Percentiles rank a stretch among this genome's conserved stretches.
These are phyloP conservation scores for Termitomyces sp. DNA, from an alignment of 768 basidiomycete genomes.

Conservation along the genomic window DNA sequence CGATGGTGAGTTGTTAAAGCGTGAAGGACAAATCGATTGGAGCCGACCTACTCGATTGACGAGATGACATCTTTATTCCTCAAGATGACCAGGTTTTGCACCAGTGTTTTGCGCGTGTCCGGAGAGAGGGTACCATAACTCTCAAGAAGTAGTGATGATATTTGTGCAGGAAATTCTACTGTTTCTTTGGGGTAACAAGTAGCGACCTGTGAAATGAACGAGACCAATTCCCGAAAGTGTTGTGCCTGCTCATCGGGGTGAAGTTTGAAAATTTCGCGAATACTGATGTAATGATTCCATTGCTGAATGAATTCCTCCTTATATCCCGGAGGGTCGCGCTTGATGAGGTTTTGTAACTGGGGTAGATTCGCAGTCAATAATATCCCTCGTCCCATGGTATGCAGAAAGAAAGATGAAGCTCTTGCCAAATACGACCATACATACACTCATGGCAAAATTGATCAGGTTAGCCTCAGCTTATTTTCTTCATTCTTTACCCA, in stretches of 20 bases:
- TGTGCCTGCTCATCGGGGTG: conserved; percentile 82
- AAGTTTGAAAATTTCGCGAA: conserved; percentile 77
- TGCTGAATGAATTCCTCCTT: conserved; percentile 95
- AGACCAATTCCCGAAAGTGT: conserved; percentile 81
- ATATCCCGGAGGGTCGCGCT: conserved; percentile 85
- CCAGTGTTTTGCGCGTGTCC: conserved; percentile 78
- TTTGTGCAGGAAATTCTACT: conserved; percentile 73
- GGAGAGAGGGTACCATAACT: conserved; percentile 69
- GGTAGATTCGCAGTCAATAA: conserved; percentile 87
- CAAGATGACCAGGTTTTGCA: conserved; percentile 90
- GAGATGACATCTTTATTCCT: conserved; percentile 90
- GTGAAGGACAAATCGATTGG: conserved; percentile 1
- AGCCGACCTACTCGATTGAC: conserved; percentile 74
- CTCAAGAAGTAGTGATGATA: conserved; percentile 74
- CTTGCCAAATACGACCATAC: conserved; percentile 13
- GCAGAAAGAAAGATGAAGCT: conserved; percentile 6
- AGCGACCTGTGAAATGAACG: conserved; percentile 82
- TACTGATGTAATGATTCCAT: conserved; percentile 91
- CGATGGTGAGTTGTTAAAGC: not conserved
- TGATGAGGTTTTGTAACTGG: conserved; percentile 95
- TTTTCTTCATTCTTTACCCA: not conserved
- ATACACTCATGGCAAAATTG: no score
- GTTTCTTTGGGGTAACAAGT: conserved; percentile 93
- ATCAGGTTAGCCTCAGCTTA: conserved; percentile 6
- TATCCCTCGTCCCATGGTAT: conserved; percentile 55